These are phyloP conservation scores for Tuber microsphaerosporum DNA, from an alignment of 495 filamentous ascomycete genomes.

Conservation along the genomic window DNA sequence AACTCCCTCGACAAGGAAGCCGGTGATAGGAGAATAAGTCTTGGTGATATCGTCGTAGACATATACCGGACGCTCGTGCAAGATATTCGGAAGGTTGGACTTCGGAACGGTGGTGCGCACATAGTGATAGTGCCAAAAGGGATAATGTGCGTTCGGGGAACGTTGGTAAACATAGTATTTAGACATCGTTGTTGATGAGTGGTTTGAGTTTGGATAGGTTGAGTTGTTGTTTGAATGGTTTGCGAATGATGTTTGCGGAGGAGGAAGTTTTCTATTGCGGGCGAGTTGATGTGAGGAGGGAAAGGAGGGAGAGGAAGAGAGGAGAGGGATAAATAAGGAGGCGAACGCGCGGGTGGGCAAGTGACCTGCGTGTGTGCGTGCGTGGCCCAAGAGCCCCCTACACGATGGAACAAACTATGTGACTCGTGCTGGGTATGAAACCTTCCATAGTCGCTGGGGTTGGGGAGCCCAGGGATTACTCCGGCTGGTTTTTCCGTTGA, in stretches of 20 bases:
- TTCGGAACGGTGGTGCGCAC: neutral
- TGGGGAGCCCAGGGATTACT: neutral
- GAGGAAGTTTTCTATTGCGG: neutral
- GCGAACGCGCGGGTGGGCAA: neutral
- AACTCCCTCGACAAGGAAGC: neutral
- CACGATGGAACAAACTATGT: neutral
- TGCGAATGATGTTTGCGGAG: neutral
- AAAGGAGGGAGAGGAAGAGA: neutral
- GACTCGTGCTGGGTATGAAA: neutral
- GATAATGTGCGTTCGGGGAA: neutral
- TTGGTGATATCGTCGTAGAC: neutral
- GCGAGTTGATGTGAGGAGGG: neutral
- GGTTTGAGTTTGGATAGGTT: neutral
- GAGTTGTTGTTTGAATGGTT: neutral
- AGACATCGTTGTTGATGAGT: neutral
- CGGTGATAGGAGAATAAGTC: neutral
- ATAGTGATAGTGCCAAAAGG: neutral
- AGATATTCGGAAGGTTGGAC: neutral
- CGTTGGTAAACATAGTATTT: neutral
- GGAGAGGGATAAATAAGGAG: neutral
- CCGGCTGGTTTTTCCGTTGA: neutral
- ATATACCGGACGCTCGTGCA: neutral
- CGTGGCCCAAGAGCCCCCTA: neutral
- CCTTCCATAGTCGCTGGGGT: neutral
- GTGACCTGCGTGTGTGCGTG: neutral